Conservation (phyloP, 495 filamentous ascomycete genomes). For the Cudoniella acicularis region DNA sequence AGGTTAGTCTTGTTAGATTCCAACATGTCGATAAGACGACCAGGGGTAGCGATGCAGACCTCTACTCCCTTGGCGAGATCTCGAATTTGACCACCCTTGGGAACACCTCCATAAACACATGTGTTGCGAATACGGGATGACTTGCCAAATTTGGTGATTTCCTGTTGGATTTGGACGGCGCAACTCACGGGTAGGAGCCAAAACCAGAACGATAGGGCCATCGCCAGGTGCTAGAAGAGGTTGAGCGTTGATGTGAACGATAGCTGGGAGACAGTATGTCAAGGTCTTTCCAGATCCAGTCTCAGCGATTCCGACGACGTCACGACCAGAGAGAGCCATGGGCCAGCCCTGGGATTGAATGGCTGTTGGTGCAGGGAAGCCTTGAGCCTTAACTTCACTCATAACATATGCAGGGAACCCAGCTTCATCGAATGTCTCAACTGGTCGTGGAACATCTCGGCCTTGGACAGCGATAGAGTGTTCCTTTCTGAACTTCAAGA, state of each 20-base stretch:
- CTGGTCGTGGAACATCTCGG: slow-evolving; percentile 77
- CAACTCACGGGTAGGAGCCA: slow-evolving; percentile 94
- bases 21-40: slow-evolving; percentile 97
- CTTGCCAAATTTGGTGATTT: slow-evolving; percentile 94
- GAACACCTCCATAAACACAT: slow-evolving; percentile 98
- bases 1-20: slow-evolving; percentile 97
- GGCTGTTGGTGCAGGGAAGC: slow-evolving; percentile 84
- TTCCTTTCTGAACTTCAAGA: slow-evolving; percentile 80
- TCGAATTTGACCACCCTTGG: slow-evolving; percentile 92
- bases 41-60: slow-evolving; percentile 93
- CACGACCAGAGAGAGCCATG: slow-evolving; percentile 96
- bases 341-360: slow-evolving; percentile 99
- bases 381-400: slow-evolving; percentile 96
- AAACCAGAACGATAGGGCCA: slow-evolving; percentile 91
- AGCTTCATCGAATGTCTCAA: slow-evolving; percentile 95
- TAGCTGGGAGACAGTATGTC: slow-evolving; percentile 96
- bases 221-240: slow-evolving; percentile 95
- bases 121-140: slow-evolving; percentile 98
- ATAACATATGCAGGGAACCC: slow-evolving; percentile 95
- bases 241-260: slow-evolving; percentile 99
- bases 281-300: slow-evolving; percentile 99
- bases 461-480: slow-evolving; percentile 79
- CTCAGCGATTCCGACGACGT: slow-evolving; percentile 99
- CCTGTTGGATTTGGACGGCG: slow-evolving; percentile 97
- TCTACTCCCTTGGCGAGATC: slow-evolving; percentile 86